Base-by-base conservation (phyloP, 441 rosid genomes). In the Dalechampia spathulata region DNA sequence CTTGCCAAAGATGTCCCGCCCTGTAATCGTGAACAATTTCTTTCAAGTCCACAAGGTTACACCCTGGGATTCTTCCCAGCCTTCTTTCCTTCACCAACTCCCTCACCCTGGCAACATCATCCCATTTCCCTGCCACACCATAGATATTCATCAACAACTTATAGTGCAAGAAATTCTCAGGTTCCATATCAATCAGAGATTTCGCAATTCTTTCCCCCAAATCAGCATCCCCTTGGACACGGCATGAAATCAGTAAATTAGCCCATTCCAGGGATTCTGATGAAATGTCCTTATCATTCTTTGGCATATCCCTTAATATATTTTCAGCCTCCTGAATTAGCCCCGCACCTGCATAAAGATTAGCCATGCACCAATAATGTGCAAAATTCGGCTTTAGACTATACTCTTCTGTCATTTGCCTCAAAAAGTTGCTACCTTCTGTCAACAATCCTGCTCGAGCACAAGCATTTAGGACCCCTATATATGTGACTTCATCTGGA, bases 311-410 rank as follows among this genome's bases (percentile, higher is more conserved):
- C 41, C 75, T 75, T 54, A 90, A 65, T 61, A 83, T 73, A 55
- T 63, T 68, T 62, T 80, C 85, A 3, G 94, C 96, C 70, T 85
- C 94, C 57, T 83, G 69, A 20, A 81, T 41, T 20, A 72, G 74
- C 38, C 96, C 94, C 22, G 76, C 77, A 61, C 80, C 73, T 49
- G 90, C 91, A 58, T 86, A 63, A 50, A 90, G 89, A 62, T 85
- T 86, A 57, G 86, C 85, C 96, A 90, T 80, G 55, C 91, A 80
- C 47, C 93, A 85, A 73, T 80, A 83, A 60, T 85, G 97, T 58
- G 87, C 83, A 50, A 76, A 59, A 55, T 75, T 72, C 1, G 91
- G 96, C 25, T 62, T 67, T 41, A 87, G 59, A 9, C 73, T 58
- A 62, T 74, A 80, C 63, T 60, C 67, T 6, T 70, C 70, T 46